Conservation (phyloP, 768 basidiomycete genomes). For the Boletus huronensis region DNA sequence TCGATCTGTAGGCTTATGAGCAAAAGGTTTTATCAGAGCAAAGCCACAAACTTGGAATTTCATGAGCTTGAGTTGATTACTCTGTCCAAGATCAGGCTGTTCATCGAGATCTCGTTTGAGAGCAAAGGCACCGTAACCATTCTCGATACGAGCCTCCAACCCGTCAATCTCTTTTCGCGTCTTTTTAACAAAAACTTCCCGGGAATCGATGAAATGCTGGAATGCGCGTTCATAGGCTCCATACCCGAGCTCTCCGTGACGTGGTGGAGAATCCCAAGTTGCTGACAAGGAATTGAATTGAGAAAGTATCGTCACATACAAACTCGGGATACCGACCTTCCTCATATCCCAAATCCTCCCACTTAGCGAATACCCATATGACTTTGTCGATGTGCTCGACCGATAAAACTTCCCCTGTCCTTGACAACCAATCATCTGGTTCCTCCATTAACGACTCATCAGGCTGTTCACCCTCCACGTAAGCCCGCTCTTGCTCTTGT, state of each 20-base stretch:
- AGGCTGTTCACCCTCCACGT: constrained; percentile 64
- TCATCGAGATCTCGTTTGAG: constrained; percentile 39
- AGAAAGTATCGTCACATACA: not conserved
- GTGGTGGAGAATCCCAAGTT: constrained; percentile 91
- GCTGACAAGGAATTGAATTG: constrained; percentile 42
- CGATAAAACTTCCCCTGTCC: constrained; percentile 41
- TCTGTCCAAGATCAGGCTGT: constrained; percentile 69
- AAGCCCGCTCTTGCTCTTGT: constrained; percentile 37
- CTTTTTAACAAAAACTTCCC: constrained; percentile 54
- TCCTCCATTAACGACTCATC: constrained; percentile 50
- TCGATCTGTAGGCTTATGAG: constrained; percentile 49
- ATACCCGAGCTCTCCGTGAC: constrained; percentile 52
- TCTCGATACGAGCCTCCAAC: constrained; percentile 53
- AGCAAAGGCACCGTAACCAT: constrained; percentile 51
- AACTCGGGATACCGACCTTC: constrained; percentile 54
- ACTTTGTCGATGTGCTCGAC: constrained; percentile 56
- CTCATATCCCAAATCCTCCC: constrained; percentile 91
- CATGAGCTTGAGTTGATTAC: constrained; percentile 65
- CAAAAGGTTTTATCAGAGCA: not conserved
- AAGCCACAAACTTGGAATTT: constrained; percentile 68
- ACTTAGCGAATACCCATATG: constrained; percentile 86
- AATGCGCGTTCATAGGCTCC: constrained; percentile 67
- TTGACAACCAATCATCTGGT: constrained; percentile 49
- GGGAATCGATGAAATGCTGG: constrained; percentile 58
- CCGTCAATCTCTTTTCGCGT: constrained; percentile 36